phyloP scores from a whole-genome alignment of 2,329 filamentous ascomycete genomes.

The Calonectria leucothoes region DNA sequence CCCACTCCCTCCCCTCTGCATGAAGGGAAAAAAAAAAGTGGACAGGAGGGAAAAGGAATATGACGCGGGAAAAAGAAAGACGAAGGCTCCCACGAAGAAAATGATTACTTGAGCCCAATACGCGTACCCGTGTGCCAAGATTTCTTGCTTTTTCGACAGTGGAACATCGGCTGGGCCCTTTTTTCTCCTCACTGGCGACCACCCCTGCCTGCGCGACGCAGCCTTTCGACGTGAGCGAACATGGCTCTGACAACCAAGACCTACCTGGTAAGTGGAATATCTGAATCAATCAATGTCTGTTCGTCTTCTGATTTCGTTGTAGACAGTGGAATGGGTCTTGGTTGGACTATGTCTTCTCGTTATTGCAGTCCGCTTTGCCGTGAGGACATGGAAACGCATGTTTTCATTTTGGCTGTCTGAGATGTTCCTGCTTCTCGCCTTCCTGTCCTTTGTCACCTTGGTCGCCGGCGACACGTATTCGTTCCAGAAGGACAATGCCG shows the following conservation, averaged over 20 bases:
- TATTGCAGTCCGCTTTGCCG: not conserved
- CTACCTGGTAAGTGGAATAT: not conserved
- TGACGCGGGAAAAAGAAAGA: not conserved
- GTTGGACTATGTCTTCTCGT: not conserved
- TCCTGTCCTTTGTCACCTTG: not conserved
- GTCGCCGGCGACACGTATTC: not conserved
- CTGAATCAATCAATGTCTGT: not conserved
- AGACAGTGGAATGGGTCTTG: slow-evolving; percentile 9
- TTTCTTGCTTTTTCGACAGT: not conserved
- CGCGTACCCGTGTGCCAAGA: not conserved
- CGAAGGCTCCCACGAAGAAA: not conserved
- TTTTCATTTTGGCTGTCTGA: slow-evolving; percentile 6
- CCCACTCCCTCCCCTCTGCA: not conserved
- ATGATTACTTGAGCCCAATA: not conserved
- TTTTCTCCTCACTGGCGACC: not conserved
- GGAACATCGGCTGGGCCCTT: not conserved
- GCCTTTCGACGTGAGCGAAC: not conserved
- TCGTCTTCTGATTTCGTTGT: not conserved
- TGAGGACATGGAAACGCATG: not conserved
- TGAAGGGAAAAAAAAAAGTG: not conserved
- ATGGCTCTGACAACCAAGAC: not conserved
- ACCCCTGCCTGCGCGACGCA: not conserved
- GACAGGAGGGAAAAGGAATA: not conserved
- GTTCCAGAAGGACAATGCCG: not conserved
- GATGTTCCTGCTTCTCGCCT: not conserved